These are phyloP conservation scores for Thelephora terrestris DNA, from an alignment of 1,284 basidiomycete species.

Conservation along the genomic window DNA sequence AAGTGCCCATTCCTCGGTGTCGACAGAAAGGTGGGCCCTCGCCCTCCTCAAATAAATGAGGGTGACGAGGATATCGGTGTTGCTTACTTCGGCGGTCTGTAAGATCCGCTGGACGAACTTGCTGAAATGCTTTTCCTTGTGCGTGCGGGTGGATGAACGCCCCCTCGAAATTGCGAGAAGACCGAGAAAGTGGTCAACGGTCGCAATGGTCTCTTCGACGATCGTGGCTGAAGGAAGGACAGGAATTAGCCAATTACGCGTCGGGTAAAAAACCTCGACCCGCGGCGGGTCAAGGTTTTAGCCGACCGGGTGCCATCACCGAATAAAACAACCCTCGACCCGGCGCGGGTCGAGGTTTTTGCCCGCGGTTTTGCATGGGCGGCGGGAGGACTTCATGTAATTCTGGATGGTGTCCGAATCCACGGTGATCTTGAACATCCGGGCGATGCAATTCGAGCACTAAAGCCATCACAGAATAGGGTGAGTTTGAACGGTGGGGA, in stretches of 20 bases:
- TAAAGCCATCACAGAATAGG: no score
- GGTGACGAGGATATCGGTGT: conserved; percentile 41
- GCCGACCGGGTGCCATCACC: no score
- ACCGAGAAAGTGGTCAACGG: conserved; percentile 62
- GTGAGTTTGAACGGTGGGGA: no score
- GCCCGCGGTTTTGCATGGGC: no score
- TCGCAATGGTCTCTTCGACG: conserved; percentile 54
- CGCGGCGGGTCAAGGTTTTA: no score
- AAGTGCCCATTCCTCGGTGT: conserved; percentile 51
- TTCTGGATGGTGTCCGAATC: no score
- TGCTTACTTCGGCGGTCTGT: conserved; percentile 40
- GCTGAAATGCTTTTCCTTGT: not conserved
- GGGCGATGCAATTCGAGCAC: no score
- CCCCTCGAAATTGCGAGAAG: conserved; percentile 43
- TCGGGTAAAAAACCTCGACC: no score
- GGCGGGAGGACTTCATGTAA: no score
- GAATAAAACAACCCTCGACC: no score
- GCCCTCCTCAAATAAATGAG: conserved; percentile 53
- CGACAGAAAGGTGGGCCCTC: conserved; percentile 46
- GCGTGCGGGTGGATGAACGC: conserved; percentile 32
- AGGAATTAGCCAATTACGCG: conserved; percentile 4
- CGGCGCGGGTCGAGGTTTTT: no score
- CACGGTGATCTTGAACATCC: no score
- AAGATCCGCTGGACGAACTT: conserved; percentile 34
- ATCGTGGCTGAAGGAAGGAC: conserved; percentile 43